Base-by-base conservation (phyloP, 1,139 yeast genomes). In the Candida mesenterica region DNA sequence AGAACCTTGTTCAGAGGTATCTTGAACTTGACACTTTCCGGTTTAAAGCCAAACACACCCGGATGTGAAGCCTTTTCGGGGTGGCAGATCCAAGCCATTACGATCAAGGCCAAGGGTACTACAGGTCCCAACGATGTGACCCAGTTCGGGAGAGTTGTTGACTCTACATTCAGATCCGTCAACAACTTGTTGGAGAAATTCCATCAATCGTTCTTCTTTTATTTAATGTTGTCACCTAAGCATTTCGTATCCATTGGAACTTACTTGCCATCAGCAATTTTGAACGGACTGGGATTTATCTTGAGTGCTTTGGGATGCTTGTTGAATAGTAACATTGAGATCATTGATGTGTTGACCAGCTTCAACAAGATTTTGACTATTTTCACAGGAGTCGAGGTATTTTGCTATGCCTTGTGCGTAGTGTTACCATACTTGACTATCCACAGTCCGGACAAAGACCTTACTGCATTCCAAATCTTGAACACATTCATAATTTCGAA, bases 161-260 rank as follows among this genome's bases (percentile, higher is more conserved):
- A 94, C 57, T 87, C 94, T 2, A 69, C 86, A 12, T 80, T 90
- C 54, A 75, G 98, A 45, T 82, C 96, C 0, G 87, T 94, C 29
- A 94, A 94, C 62, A 94, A 94, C 57, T 69, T 94, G 48, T 68
- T 92, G 38, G 99, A 94, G 58, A 95, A 90, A 57, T 92, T 92
- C 59, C 99, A 94, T 58, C 98, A 94, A 58, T 88, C 97, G 1
- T 94, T 89, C 57, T 94, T 94, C 68, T 94, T 90, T 55, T 94
- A 90, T 62, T 71, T 92, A 50, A 62, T 94, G 62, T 62, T 94
- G 39, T 77, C 90, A 0, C 94, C 97, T 9, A 67, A 72, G 41
- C 62, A 75, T 41, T 94, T 94, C 63, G 95, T 92, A 12, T 87
- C 96, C 3, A 90, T 94, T 48, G 97, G 96, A 2, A 88, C 95